phyloP scores from a whole-genome alignment of 225 moss, liverwort and hornwort species.

The Sphagnum contortum region DNA sequence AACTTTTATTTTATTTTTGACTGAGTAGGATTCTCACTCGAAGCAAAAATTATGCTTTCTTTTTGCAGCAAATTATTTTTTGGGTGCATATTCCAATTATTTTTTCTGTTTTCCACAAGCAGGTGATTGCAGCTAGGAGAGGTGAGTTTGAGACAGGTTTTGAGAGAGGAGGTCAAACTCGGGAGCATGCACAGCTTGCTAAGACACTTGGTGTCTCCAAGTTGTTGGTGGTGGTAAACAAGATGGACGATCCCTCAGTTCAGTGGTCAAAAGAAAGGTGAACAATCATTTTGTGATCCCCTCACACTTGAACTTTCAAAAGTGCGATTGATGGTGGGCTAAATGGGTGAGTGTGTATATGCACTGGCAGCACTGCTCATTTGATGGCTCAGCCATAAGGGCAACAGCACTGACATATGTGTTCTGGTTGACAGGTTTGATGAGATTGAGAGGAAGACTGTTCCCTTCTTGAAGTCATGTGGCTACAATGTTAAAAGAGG shows the following conservation, averaged over 20 bases:
- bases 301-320: too few relatives aligned
- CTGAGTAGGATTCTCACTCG: too few relatives aligned
- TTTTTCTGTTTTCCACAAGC: background rate
- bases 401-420: background rate
- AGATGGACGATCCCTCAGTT: conserved; percentile 54
- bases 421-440: conserved; percentile 23
- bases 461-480: conserved; percentile 35
- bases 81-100: too few relatives aligned
- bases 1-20: too few relatives aligned
- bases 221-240: conserved; percentile 49
- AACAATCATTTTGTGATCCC: background rate
- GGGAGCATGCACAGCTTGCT: conserved; percentile 57
- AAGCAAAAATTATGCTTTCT: background rate
- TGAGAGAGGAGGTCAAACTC: conserved; percentile 57
- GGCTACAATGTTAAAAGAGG: conserved; percentile 53
- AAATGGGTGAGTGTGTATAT: too few relatives aligned
- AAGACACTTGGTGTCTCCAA: conserved; percentile 55
- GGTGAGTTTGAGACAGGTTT: conserved; percentile 65
- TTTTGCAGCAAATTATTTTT: too few relatives aligned
- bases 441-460: conserved; percentile 45
- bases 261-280: conserved; percentile 49
- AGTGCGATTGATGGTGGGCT: too few relatives aligned
- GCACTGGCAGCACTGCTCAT: too few relatives aligned
- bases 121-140: conserved; percentile 47
- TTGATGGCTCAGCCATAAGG: background rate